These are phyloP conservation scores for Lagenidium sp. DNA, from an alignment of 352 stramenopile genomes.

Conservation along the genomic window DNA sequence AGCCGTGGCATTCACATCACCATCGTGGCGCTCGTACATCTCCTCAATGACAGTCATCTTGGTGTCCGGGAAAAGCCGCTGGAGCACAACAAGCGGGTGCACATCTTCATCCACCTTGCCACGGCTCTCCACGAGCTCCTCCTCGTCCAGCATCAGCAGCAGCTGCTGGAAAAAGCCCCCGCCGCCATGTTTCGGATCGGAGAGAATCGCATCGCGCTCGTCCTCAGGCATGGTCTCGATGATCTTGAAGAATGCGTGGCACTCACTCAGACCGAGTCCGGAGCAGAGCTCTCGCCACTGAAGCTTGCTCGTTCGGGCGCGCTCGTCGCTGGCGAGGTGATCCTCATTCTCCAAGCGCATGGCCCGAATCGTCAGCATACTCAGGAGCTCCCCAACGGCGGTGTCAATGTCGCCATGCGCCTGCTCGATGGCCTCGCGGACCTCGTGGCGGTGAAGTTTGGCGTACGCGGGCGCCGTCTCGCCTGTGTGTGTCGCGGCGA, in stretches of 20 bases:
- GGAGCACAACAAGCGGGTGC: constrained; percentile 42
- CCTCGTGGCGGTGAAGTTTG: constrained; percentile 22
- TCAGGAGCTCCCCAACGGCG: constrained; percentile 56
- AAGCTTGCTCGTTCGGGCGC: constrained; percentile 16
- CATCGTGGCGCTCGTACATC: constrained; percentile 44
- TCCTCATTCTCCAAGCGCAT: constrained; percentile 29
- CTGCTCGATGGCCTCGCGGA: constrained; percentile 19
- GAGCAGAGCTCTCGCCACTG: constrained; percentile 48
- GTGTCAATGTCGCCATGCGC: constrained; percentile 30
- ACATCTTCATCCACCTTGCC: constrained; percentile 17
- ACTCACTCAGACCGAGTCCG: constrained; percentile 35
- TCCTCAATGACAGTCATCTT: constrained; percentile 51
- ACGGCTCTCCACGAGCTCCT: constrained; percentile 13
- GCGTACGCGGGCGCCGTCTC: neutral
- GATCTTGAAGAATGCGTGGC: constrained; percentile 39
- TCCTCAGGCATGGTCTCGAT: constrained; percentile 29
- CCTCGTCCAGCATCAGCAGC: constrained; percentile 44
- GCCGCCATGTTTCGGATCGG: too few relatives aligned
- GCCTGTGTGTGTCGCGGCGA: constrained; percentile 22
- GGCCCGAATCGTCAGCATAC: constrained; percentile 33
- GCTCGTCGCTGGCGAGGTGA: neutral
- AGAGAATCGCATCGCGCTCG: constrained; percentile 32
- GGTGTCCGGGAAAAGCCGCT: constrained; percentile 47
- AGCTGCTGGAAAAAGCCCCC: constrained; percentile 62
- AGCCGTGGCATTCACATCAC: constrained; percentile 43